Percentiles rank a stretch among this genome's conserved stretches.
Evolutionary conservation across 1,284 basidiomycete species (phyloP).

Genomic region (Ustanciosporium gigantosporum): DNA sequence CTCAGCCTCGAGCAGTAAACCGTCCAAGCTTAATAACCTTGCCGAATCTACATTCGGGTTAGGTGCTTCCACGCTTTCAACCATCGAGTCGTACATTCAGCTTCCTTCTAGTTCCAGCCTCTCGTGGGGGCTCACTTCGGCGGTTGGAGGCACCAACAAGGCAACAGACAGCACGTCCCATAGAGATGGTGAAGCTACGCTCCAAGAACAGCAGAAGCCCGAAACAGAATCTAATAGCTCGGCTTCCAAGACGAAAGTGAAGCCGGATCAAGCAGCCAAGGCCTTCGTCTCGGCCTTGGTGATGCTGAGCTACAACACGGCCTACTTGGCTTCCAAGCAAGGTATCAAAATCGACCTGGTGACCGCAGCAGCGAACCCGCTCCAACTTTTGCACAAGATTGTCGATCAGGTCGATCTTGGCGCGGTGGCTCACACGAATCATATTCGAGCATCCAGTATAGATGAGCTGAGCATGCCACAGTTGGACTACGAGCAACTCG

Average conservation of each 20-base stretch:
- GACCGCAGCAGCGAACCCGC: conserved; percentile 40
- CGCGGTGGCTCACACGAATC: conserved; percentile 18
- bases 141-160: background rate
- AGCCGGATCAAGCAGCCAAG: conserved; percentile 32
- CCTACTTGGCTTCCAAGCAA: conserved; percentile 43
- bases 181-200: background rate
- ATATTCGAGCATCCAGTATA: conserved; percentile 12
- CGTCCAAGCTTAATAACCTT: conserved; percentile 23
- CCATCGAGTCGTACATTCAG: conserved; percentile 44
- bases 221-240: background rate
- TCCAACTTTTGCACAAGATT: conserved; percentile 21
- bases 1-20: background rate
- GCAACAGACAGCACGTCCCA: background rate
- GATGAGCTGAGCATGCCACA: conserved; percentile 20
- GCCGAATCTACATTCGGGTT: conserved; percentile 43
- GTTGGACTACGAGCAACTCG: conserved; percentile 36
- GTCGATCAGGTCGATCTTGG: conserved; percentile 27
- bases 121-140: conserved; percentile 28
- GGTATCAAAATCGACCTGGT: conserved; percentile 44
- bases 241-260: conserved; percentile 1
- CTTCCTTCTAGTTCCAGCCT: conserved; percentile 20
- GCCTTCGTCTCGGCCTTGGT: conserved; percentile 41
- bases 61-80: conserved; percentile 42
- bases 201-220: conserved; percentile 1
- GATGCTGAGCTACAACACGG: conserved; percentile 47